Evolutionary conservation across 768 basidiomycete genomes (phyloP).

Genomic region (Boletus sp.): DNA sequence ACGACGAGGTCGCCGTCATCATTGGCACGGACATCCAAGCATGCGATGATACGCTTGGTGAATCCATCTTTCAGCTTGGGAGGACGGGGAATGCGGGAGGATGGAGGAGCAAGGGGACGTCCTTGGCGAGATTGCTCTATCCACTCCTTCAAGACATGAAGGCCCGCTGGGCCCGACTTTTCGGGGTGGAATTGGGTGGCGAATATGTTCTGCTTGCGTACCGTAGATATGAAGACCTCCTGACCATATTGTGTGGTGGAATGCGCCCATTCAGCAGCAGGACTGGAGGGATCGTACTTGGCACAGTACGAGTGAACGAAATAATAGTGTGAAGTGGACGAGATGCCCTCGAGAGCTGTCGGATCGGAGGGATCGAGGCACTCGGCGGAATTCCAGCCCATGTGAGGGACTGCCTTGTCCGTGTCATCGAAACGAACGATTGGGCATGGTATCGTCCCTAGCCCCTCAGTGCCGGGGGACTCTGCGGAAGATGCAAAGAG

Average conservation of each 20-base stretch:
- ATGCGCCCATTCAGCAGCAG: slow-evolving; percentile 73
- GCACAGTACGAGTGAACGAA: slow-evolving; percentile 97
- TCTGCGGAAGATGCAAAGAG: slow-evolving; percentile 88
- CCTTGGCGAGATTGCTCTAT: slow-evolving; percentile 52
- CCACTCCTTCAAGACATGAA: slow-evolving; percentile 80
- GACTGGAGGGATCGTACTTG: slow-evolving; percentile 61
- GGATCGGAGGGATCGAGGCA: slow-evolving; percentile 44
- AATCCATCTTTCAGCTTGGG: slow-evolving; percentile 60
- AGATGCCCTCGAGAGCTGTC: slow-evolving; percentile 45
- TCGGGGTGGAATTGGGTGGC: slow-evolving; percentile 98
- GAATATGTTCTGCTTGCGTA: slow-evolving; percentile 83
- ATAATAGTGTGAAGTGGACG: slow-evolving; percentile 75
- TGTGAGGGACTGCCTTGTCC: slow-evolving; percentile 93
- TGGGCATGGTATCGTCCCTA: slow-evolving; percentile 80
- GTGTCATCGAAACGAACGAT: slow-evolving; percentile 69
- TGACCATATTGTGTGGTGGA: slow-evolving; percentile 92
- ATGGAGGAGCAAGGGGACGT: slow-evolving; percentile 34
- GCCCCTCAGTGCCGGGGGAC: slow-evolving; percentile 62
- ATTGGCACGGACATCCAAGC: slow-evolving; percentile 96
- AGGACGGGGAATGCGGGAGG: slow-evolving; percentile 31
- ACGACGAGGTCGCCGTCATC: slow-evolving; percentile 96
- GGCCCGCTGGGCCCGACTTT: slow-evolving; percentile 89
- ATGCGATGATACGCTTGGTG: slow-evolving; percentile 94
- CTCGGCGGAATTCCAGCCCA: slow-evolving; percentile 91
- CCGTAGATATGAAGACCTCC: slow-evolving; percentile 84